phyloP scores from a whole-genome alignment of 2,329 filamentous ascomycete genomes.

The Trichoderma sp. region DNA sequence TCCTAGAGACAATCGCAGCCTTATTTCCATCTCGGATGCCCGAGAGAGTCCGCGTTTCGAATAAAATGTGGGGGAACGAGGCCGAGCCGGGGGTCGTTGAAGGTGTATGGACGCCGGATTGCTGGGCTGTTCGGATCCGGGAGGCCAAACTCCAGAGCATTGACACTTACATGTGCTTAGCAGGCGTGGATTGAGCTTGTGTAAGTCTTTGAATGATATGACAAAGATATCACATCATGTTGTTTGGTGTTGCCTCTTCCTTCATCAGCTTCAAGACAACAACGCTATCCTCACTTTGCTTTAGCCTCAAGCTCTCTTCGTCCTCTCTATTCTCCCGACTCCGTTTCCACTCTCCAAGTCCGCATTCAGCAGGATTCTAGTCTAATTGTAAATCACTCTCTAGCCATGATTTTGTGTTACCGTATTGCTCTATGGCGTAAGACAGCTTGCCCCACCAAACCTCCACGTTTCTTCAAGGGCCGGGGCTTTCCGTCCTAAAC shows the following conservation, averaged over 20 bases:
- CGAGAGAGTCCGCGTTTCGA: constrained; percentile 6
- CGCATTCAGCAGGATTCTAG: not conserved
- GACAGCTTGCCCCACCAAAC: not conserved
- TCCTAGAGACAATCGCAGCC: not conserved
- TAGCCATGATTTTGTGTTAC: not conserved
- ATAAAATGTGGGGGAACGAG: not conserved
- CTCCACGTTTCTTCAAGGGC: not conserved
- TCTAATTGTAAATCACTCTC: not conserved
- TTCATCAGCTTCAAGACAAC: not conserved
- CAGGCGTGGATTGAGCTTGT: not conserved
- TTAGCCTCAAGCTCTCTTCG: not conserved
- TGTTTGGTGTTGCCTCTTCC: no score
- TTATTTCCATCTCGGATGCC: constrained; percentile 11
- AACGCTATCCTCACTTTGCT: not conserved
- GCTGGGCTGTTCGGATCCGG: not conserved
- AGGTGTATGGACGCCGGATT: not conserved
- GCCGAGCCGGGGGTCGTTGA: not conserved
- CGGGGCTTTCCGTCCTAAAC: not conserved
- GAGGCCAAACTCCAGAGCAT: not conserved
- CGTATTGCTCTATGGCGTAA: not conserved
- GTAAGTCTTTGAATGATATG: not conserved
- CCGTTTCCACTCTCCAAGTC: not conserved
- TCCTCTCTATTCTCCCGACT: not conserved
- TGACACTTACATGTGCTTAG: not conserved
- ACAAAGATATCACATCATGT: not conserved